A percentile compares a stretch with the other conserved stretches of the same genome.
Conservation (phyloP, 768 basidiomycete genomes). For the Rhodosporidiobolus sp. region DNA sequence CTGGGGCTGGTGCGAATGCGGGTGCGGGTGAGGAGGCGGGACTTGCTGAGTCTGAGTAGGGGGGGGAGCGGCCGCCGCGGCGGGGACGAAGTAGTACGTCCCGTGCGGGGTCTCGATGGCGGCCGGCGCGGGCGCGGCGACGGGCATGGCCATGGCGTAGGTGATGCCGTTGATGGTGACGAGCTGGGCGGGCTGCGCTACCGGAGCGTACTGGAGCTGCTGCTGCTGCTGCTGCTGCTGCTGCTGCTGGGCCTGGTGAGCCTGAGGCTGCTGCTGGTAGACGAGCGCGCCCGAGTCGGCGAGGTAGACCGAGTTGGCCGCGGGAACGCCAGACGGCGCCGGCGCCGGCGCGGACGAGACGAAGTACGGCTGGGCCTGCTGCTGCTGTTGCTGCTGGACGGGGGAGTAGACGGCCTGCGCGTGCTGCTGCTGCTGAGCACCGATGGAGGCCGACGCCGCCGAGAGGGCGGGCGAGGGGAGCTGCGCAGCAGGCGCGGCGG, state of each 20-base stretch:
- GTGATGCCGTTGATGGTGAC: conserved; percentile 14
- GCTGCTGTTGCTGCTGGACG: no score
- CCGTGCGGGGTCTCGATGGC: conserved; percentile 36
- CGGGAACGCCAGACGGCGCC: no score
- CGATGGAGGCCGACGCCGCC: not conserved
- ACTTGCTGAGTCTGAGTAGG: not conserved
- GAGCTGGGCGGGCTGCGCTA: not conserved
- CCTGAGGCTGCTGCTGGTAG: not conserved
- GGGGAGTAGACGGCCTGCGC: not conserved
- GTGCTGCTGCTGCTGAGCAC: not conserved
- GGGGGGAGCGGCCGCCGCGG: not conserved
- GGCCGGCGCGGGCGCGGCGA: conserved; percentile 4
- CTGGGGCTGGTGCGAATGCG: no score
- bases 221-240: conserved; percentile 5
- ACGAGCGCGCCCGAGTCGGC: not conserved
- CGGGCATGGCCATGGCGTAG: conserved; percentile 25
- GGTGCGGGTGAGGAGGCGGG: not conserved
- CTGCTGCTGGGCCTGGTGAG: not conserved
- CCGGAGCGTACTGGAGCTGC: not conserved
- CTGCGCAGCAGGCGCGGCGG: not conserved
- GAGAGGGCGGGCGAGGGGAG: conserved; percentile 9
- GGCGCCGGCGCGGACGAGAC: not conserved
- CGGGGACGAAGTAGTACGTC: conserved; percentile 35
- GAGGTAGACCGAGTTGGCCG: no score
- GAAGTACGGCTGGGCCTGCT: not conserved